Conservation (phyloP, 306 rosid genomes). For the Pyrus pyrifolia region DNA sequence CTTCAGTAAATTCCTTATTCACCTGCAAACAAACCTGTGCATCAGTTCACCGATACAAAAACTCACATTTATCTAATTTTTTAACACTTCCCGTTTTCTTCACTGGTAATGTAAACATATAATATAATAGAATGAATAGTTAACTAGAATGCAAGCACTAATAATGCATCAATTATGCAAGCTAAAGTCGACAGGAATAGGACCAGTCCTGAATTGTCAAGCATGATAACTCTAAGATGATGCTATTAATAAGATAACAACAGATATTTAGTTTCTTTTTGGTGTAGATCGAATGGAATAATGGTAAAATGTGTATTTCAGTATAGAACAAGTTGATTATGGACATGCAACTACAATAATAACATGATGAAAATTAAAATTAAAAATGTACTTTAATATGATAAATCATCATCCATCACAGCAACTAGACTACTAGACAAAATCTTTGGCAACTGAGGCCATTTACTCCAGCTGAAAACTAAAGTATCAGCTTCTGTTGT, state of each 20-base stretch:
- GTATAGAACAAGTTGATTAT: not conserved
- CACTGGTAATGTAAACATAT: not conserved
- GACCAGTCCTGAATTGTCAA: not conserved
- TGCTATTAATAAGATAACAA: not conserved
- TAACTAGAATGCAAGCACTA: not conserved
- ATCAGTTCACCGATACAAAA: not conserved
- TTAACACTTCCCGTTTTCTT: not conserved
- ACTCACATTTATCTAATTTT: not conserved
- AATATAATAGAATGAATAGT: not conserved
- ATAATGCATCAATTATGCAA: not conserved
- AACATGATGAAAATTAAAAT: not conserved
- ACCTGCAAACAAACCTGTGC: conserved; percentile 33
- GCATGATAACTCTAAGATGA: not conserved
- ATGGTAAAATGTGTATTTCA: not conserved
- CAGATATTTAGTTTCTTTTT: not conserved
- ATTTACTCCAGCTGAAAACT: not conserved
- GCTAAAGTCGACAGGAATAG: not conserved
- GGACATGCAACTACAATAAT: not conserved
- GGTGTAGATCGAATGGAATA: not conserved
- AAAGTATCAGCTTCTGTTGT: not conserved
- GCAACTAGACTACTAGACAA: not conserved
- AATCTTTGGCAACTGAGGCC: not conserved
- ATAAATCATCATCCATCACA: not conserved
- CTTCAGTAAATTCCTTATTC: conserved; percentile 23
- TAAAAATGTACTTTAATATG: not conserved